A percentile compares a stretch with the other conserved stretches of the same genome.
phyloP scores from a whole-genome alignment of 331 rosid genomes.

The Telfairia occidentalis region DNA sequence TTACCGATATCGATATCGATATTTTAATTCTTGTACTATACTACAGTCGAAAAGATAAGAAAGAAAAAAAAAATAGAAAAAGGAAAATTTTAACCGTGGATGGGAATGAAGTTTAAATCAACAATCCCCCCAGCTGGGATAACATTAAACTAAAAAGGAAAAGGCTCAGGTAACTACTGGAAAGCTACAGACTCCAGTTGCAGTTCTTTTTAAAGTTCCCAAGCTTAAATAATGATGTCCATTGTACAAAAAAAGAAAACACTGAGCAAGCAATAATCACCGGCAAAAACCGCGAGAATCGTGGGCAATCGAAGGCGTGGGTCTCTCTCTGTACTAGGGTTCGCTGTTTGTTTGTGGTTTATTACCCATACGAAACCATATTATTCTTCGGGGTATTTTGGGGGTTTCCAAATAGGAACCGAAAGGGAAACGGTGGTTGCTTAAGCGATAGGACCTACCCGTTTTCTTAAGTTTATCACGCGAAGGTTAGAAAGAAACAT shows the following conservation, averaged over 20 bases:
- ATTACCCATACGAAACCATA: not conserved
- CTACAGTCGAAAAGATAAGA: not conserved
- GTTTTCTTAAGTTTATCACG: not conserved
- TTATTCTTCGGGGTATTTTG: not conserved
- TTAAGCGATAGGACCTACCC: not conserved
- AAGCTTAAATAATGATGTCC: not conserved
- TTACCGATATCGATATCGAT: too few relatives aligned
- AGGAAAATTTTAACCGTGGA: not conserved
- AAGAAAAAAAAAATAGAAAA: not conserved
- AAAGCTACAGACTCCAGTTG: not conserved
- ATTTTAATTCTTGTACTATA: too few relatives aligned
- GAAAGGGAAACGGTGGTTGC: not conserved
- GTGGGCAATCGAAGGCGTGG: conserved; percentile 12
- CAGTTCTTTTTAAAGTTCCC: not conserved
- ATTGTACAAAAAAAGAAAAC: not conserved
- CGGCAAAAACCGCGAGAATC: conserved; percentile 4
- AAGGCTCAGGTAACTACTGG: not conserved
- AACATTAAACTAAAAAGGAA: not conserved
- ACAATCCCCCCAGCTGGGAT: not conserved
- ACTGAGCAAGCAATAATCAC: conserved; percentile 7
- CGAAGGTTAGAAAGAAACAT: not conserved
- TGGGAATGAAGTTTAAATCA: not conserved
- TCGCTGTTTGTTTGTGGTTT: not conserved
- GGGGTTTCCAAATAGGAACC: too few relatives aligned
- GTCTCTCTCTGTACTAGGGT: conserved; percentile 12